Conservation (phyloP, 129 eudicot species). For the Artemisia tridentata region DNA sequence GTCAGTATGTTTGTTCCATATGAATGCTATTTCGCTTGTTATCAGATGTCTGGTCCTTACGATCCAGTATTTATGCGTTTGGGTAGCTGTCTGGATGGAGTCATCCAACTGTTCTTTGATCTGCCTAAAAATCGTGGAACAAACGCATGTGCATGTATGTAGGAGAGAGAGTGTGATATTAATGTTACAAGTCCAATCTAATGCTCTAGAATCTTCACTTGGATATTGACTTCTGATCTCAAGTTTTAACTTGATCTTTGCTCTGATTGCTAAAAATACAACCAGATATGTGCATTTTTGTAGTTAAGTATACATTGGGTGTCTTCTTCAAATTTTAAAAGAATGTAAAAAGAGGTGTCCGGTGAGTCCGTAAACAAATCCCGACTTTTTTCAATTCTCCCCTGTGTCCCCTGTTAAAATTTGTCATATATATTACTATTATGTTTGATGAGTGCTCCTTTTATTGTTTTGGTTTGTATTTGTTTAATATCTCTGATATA, state of each 20-base stretch:
- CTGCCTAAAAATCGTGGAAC: background rate
- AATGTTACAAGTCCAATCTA: conserved; percentile 1
- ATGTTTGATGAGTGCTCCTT: background rate
- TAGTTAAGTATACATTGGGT: conserved; percentile 16
- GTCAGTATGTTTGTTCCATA: no score
- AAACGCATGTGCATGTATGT: background rate
- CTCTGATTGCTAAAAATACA: conserved; percentile 1
- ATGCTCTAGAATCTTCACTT: conserved; percentile 3
- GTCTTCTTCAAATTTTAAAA: background rate
- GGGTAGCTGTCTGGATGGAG: background rate
- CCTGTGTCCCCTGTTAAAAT: background rate
- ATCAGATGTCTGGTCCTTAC: conserved; percentile 2
- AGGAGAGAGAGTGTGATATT: background rate
- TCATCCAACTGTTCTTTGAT: background rate
- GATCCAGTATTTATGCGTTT: background rate
- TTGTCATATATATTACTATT: background rate
- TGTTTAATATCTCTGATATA: background rate
- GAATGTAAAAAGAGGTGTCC: background rate
- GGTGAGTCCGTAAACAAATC: background rate
- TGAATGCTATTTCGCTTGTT: background rate
- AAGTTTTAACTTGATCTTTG: conserved; percentile 13
- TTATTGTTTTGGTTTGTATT: background rate
- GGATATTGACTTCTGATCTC: conserved; percentile 2
- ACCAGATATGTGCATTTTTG: background rate
- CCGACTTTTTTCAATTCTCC: conserved; percentile 6